Evolutionary conservation across 78 protist genomes (phyloP).

Genomic region (Dictyostelium discoideum): dicty_2.7 NC_007089.4:5260001-5260500

Average conservation of each 20-base stretch:
- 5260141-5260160: not conserved
- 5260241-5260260: constrained; percentile 22
- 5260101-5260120: not conserved
- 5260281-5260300: constrained; percentile 1
- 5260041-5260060: constrained; percentile 8
- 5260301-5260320: constrained; percentile 35
- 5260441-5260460: not conserved
- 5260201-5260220: not conserved
- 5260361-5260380: not conserved
- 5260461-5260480: not conserved
- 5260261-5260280: not conserved
- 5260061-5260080: constrained; percentile 71
- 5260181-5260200: not conserved
- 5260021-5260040: not conserved
- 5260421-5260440: not conserved
- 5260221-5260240: constrained; percentile 52
- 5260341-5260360: constrained; percentile 2
- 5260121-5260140: not conserved
- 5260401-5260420: not conserved
- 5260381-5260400: not conserved
- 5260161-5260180: not conserved
- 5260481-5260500: constrained; percentile 41
- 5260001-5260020: not conserved
- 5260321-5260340: constrained; percentile 69
- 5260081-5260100: constrained; percentile 8